These are phyloP conservation scores for Pyrenochaeta sp. DNA, from an alignment of 2,329 filamentous ascomycete species.

Conservation along the genomic window DNA sequence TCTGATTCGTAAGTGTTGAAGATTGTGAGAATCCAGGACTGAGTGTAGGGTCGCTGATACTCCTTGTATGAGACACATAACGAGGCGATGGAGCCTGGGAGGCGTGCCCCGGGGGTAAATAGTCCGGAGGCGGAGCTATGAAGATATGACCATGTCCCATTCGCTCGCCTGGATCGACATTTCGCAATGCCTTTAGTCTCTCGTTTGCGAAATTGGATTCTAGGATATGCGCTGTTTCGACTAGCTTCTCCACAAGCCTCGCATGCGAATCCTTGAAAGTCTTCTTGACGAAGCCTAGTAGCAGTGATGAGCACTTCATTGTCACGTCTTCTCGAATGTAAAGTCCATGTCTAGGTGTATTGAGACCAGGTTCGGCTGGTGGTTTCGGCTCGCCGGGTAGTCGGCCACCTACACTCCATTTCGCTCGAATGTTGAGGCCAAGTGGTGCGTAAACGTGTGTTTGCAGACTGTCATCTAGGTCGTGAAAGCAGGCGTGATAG, in stretches of 20 bases:
- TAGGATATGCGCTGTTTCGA: constrained; percentile 48
- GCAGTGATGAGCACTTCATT: constrained; percentile 79
- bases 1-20: constrained; percentile 22
- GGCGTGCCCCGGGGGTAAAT: constrained; percentile 20
- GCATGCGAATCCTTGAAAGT: constrained; percentile 80
- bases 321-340: constrained; percentile 88
- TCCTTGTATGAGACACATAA: constrained; percentile 25
- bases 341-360: constrained; percentile 72
- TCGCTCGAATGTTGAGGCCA: constrained; percentile 79
- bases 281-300: constrained; percentile 80
- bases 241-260: constrained; percentile 67
- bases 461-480: constrained; percentile 75
- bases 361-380: constrained; percentile 71
- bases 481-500: constrained; percentile 83
- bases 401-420: constrained; percentile 78
- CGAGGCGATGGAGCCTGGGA: constrained; percentile 20
- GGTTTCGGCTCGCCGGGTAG: constrained; percentile 74
- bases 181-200: constrained; percentile 40
- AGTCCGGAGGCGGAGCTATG: constrained; percentile 48
- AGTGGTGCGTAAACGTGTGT: constrained; percentile 86
- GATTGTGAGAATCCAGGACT: constrained; percentile 32
- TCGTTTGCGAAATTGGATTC: constrained; percentile 47
- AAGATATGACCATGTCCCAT: constrained; percentile 45
- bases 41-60: constrained; percentile 31
- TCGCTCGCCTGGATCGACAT: constrained; percentile 41